phyloP scores from a whole-genome alignment of 2,329 filamentous ascomycete genomes.

The Aspergillus aculeatus region DNA sequence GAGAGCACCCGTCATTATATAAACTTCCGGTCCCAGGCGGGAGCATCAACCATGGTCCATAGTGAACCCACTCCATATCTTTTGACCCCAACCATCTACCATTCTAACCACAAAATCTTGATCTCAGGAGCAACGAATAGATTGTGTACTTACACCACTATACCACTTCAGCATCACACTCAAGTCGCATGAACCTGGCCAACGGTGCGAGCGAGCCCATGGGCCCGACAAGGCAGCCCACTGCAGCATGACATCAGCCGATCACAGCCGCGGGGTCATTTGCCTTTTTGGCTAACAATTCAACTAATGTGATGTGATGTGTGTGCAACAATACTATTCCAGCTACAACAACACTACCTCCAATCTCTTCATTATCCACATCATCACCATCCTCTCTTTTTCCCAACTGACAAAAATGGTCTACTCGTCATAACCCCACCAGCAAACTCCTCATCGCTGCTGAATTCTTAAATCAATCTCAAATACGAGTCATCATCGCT shows the following conservation, averaged over 20 bases:
- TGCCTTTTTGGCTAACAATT: too few relatives aligned
- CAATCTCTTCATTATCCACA: too few relatives aligned
- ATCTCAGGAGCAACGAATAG: not conserved
- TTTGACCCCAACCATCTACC: not conserved
- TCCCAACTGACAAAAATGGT: too few relatives aligned
- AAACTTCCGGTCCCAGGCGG: not conserved
- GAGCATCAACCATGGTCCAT: not conserved
- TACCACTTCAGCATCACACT: not conserved
- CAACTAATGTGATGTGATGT: too few relatives aligned
- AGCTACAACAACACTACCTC: too few relatives aligned
- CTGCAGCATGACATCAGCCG: conserved; percentile 33
- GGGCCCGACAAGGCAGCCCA: not conserved
- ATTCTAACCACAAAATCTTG: not conserved
- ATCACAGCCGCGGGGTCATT: not conserved
- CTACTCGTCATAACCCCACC: too few relatives aligned
- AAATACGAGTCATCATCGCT: too few relatives aligned
- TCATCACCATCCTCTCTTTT: too few relatives aligned
- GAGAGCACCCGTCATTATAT: not conserved
- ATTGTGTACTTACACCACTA: not conserved
- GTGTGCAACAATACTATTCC: too few relatives aligned
- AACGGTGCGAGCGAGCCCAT: conserved; percentile 20
- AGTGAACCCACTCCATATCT: not conserved
- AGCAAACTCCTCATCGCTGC: too few relatives aligned
- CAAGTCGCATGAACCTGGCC: not conserved
- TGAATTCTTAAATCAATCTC: too few relatives aligned